Evolutionary conservation across 139 green algal genomes (phyloP).

Genomic region (Protoeuglena noctilucae): DNA sequence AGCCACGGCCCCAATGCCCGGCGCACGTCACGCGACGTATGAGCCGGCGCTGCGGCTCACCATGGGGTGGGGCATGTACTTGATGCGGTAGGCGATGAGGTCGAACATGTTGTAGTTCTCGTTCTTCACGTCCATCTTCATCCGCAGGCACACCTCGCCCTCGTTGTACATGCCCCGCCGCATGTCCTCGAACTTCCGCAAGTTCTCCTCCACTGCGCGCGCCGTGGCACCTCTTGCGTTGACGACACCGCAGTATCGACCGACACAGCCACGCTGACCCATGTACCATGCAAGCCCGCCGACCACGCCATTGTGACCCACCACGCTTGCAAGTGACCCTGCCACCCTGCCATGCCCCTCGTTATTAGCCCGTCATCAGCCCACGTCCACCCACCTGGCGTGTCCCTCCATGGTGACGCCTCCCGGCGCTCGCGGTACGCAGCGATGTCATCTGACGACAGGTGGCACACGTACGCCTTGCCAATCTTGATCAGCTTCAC

Average conservation of each 20-base stretch:
- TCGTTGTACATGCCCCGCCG: constrained; percentile 71
- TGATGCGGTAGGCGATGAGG: constrained; percentile 93
- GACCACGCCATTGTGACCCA: too few relatives aligned
- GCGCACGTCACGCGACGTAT: too few relatives aligned
- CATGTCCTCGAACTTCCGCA: constrained; percentile 94
- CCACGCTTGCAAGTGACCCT: too few relatives aligned
- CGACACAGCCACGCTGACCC: too few relatives aligned
- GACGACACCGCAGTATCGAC: too few relatives aligned
- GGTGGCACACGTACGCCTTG: constrained; percentile 90
- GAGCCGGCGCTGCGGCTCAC: too few relatives aligned
- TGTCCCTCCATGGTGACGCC: constrained; percentile 78
- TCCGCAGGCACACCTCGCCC: constrained; percentile 50
- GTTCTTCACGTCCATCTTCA: constrained; percentile 71
- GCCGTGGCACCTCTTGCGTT: too few relatives aligned
- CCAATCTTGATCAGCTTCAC: constrained; percentile 81
- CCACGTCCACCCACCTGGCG: too few relatives aligned
- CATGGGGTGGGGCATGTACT: constrained; percentile 34
- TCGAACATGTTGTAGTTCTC: constrained; percentile 97
- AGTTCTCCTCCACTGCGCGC: constrained; percentile 65
- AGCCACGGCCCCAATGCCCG: too few relatives aligned
- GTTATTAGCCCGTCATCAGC: too few relatives aligned
- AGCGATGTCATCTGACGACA: constrained; percentile 86
- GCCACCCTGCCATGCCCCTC: too few relatives aligned
- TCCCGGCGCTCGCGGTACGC: constrained; percentile 49
- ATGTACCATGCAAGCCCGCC: too few relatives aligned